Evolutionary conservation across 176 grass and related monocot genomes (phyloP).

Genomic region (Hordeum vulgare): MorexV3_pseudomolecules_assembly NC_058520.1:258738474-258738973

Average conservation of each 20-base stretch:
- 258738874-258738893: neutral
- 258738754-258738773: conserved; percentile 17
- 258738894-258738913: neutral
- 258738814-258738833: neutral
- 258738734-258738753: conserved; percentile 1
- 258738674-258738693: conserved; percentile 4
- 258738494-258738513: conserved; percentile 20
- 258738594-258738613: no score
- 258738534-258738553: neutral
- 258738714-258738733: neutral
- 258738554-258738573: neutral
- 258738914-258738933: no score
- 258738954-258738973: no score
- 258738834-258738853: neutral
- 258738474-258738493: neutral
- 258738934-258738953: no score
- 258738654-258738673: neutral
- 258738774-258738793: conserved; percentile 7
- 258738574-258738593: conserved; percentile 14
- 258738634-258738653: conserved; percentile 31
- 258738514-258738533: conserved; percentile 14
- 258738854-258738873: neutral
- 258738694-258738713: conserved; percentile 9
- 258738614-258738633: conserved; percentile 30
- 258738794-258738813: conserved; percentile 3